Evolutionary conservation across 2,329 filamentous ascomycete genomes (phyloP), one percentile per base, ranked within the genome.

Genomic region (Juglanconis sp.): DNA sequence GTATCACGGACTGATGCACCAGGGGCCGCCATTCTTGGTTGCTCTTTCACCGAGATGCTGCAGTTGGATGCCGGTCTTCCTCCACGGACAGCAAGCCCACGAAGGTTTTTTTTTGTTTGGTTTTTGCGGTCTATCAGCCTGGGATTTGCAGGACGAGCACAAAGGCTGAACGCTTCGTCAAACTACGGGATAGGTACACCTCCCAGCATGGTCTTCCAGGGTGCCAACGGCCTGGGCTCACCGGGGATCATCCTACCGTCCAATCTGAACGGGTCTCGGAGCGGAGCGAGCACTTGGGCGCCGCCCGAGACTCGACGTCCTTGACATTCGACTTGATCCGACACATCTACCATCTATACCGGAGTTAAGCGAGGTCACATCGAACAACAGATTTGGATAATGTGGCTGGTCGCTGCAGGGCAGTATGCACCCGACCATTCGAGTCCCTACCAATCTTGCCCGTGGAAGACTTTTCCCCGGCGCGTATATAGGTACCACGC

Each of bases 381-480:
- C 38, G 48, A 24, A 57, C 24, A 36, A 35, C 11, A 32, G 36
- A 9, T n/a, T 42, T 53, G 36, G 13, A 57, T 46, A 47, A 35
- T 56, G 24, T n/a, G 17, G 53, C 36, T 52, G 55, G 17, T 57
- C 47, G 11, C 55, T 52, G 55, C 55, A 57, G 24, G 48, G 34
- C 34, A 24, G 31, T 35, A n/a, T 24, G 31, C 34, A 38, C 8
- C 11, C 24, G 24, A 24, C 24, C 24, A 24, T 24, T 24, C 3
- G 17, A 3, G 6, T 31, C 8, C 10, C 38, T 48, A 31, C 32
- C 24, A n/a, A 17, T n/a, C 11, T 24, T 32, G 11, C 10, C 13
- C 40, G 40, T 13, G 51, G 24, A 31, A 24, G 24, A 24, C 9
- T n/a, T 42, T 30, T 35, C 52, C 4, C 13, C 31, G 10, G 52